Percentiles rank a stretch among this genome's conserved stretches.
Conservation (phyloP, 2,329 filamentous ascomycete species). For the Westerdykella sp. region DNA sequence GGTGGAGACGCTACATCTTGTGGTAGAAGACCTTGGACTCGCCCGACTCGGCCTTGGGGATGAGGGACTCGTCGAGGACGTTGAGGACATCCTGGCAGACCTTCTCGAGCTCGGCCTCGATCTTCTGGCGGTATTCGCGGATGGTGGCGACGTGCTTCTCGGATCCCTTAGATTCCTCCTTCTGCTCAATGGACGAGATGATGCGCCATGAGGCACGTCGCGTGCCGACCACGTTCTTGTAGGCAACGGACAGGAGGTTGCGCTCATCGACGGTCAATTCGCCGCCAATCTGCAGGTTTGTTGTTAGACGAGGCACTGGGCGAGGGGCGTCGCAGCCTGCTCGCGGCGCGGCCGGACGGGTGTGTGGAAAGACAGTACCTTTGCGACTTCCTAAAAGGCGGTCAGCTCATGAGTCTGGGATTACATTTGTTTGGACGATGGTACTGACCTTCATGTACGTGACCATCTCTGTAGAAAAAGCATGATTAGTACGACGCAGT, state of each 20-base stretch:
- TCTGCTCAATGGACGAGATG: slow-evolving; percentile 99
- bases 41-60: slow-evolving; percentile 91
- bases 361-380: slow-evolving; percentile 50
- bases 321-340: slow-evolving; percentile 10
- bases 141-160: slow-evolving; percentile 89
- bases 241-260: slow-evolving; percentile 96
- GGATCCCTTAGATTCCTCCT: slow-evolving; percentile 98
- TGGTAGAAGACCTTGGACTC: slow-evolving; percentile 99
- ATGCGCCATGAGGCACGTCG: slow-evolving; percentile 98
- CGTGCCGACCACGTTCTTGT: slow-evolving; percentile 99
- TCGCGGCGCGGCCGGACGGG: slow-evolving; percentile 17
- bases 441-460: slow-evolving; percentile 86
- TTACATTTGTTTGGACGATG: slow-evolving; percentile 1
- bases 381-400: slow-evolving; percentile 74
- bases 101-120: slow-evolving; percentile 93
- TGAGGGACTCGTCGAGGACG: slow-evolving; percentile 86
- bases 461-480: slow-evolving; percentile 69
- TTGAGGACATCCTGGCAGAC: slow-evolving; percentile 97
- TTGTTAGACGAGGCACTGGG: slow-evolving; percentile 12
- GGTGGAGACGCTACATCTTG: slow-evolving; percentile 74
- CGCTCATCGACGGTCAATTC: slow-evolving; percentile 65
- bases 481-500: slow-evolving; percentile 27
- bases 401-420: slow-evolving; percentile 27
- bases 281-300: slow-evolving; percentile 51
- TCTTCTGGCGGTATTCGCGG: slow-evolving; percentile 97